phyloP scores from a whole-genome alignment of 768 basidiomycete species.

The Leucocoprinus leucothites region DNA sequence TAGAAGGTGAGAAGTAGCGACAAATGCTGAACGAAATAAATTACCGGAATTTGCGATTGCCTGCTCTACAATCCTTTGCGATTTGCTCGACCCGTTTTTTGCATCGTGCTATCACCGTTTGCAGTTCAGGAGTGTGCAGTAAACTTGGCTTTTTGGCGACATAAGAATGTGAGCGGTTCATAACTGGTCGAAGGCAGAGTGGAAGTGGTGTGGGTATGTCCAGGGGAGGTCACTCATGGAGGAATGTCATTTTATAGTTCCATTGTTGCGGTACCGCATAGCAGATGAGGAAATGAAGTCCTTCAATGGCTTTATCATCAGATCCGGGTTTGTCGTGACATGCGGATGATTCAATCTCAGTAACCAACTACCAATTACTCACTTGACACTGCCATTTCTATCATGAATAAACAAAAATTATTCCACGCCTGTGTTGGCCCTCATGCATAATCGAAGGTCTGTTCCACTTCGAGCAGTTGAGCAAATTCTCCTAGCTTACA shows the following conservation, averaged over 20 bases:
- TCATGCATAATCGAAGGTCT: too few species aligned
- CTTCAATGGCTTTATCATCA: conserved; percentile 2
- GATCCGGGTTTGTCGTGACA: conserved; percentile 3
- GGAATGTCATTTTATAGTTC: background rate
- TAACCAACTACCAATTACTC: too few species aligned
- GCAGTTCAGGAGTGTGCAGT: conserved; percentile 37
- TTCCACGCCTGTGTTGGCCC: too few species aligned
- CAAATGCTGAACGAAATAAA: conserved; percentile 8
- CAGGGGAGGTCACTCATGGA: too few species aligned
- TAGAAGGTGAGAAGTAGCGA: background rate
- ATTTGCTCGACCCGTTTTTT: conserved; percentile 42
- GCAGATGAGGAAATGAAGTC: background rate
- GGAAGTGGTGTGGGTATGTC: background rate
- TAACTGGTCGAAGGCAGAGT: background rate
- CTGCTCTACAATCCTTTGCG: conserved; percentile 39
- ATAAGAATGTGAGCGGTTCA: background rate
- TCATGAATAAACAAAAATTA: too few species aligned
- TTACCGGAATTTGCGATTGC: conserved; percentile 51
- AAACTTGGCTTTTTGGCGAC: conserved; percentile 5
- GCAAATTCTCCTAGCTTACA: too few species aligned
- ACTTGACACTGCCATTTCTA: too few species aligned
- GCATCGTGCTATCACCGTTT: conserved; percentile 45
- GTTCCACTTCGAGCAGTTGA: too few species aligned
- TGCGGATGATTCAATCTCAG: background rate
- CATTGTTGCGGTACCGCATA: background rate